phyloP scores from a whole-genome alignment of 1,139 yeast species.

The Suhomyces wounanorum region DNA sequence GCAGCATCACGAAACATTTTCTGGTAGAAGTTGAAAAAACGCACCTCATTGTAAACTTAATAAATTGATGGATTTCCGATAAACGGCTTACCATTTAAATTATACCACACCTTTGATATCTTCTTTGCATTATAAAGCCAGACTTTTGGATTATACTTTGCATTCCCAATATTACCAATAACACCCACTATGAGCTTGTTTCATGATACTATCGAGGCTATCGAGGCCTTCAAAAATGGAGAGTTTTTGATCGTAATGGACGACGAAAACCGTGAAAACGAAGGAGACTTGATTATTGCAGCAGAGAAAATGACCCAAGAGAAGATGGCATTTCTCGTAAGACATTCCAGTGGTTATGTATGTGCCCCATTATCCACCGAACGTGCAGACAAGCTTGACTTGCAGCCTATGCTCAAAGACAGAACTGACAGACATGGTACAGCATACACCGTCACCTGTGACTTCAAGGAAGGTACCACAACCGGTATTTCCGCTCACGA shows the following conservation, averaged over 20 bases:
- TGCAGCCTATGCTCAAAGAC: conserved; percentile 74
- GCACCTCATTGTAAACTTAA: not conserved
- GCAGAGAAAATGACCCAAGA: conserved; percentile 79
- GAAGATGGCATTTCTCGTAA: conserved; percentile 92
- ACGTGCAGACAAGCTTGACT: conserved; percentile 75
- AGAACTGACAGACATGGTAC: conserved; percentile 90
- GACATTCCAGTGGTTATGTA: conserved; percentile 87
- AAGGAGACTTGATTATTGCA: conserved; percentile 94
- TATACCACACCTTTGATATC: not conserved
- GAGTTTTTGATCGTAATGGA: conserved; percentile 94
- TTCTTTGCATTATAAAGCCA: not conserved
- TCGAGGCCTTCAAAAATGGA: conserved; percentile 80
- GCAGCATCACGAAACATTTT: not conserved
- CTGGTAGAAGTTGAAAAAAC: conserved; percentile 2
- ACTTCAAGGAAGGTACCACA: conserved; percentile 83
- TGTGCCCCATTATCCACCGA: conserved; percentile 84
- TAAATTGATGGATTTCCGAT: not conserved
- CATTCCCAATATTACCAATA: not conserved
- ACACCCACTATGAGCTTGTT: conserved; percentile 6
- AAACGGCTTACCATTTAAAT: not conserved
- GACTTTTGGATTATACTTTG: not conserved
- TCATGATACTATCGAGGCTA: conserved; percentile 54
- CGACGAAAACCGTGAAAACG: conserved; percentile 94
- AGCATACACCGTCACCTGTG: conserved; percentile 93
- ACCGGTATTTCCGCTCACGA: conserved; percentile 97